A percentile compares a stretch with the other conserved stretches of the same genome.
Conservation (phyloP, 2,329 filamentous ascomycete genomes). For the Xenosphaeropsis pyriputrescens region DNA sequence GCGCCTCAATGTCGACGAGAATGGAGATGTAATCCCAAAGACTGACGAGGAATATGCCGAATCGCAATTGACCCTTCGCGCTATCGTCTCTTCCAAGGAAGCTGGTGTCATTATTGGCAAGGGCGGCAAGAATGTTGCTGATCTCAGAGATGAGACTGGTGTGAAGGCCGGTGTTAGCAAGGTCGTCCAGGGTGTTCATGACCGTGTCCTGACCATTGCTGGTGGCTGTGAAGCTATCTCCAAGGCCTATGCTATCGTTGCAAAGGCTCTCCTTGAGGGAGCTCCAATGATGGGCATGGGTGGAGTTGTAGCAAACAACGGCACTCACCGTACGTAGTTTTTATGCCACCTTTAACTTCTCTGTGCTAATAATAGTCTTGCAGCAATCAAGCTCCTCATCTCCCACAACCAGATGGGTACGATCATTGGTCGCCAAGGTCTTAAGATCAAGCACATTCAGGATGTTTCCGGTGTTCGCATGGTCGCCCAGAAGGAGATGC, state of each 20-base stretch:
- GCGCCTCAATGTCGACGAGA: slow-evolving; percentile 49
- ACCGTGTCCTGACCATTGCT: slow-evolving; percentile 91
- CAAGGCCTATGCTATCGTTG: slow-evolving; percentile 86
- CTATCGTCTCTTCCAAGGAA: slow-evolving; percentile 97
- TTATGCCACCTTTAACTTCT: slow-evolving; percentile 8
- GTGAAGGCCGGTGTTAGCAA: slow-evolving; percentile 98
- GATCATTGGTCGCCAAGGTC: slow-evolving; percentile 88
- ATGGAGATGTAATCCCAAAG: slow-evolving; percentile 70
- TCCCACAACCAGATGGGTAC: slow-evolving; percentile 99
- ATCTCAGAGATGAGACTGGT: slow-evolving; percentile 91
- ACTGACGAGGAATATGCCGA: slow-evolving; percentile 95
- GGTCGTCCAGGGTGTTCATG: slow-evolving; percentile 92
- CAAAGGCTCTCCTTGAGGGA: slow-evolving; percentile 80
- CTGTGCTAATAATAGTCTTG: slow-evolving; percentile 2
- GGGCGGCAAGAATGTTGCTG: slow-evolving; percentile 94
- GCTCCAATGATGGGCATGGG: slow-evolving; percentile 95
- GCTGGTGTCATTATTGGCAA: slow-evolving; percentile 99
- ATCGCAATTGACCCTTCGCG: slow-evolving; percentile 83
- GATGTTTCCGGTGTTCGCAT: slow-evolving; percentile 94
- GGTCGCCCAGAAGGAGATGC: slow-evolving; percentile 99
- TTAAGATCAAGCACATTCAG: slow-evolving; percentile 99
- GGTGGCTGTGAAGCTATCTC: slow-evolving; percentile 79
- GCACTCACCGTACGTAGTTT: slow-evolving; percentile 73
- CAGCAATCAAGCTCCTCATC: slow-evolving; percentile 94
- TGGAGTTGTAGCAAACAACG: slow-evolving; percentile 71